Evolutionary conservation across 352 stramenopile species (phyloP), one percentile per base, ranked within the genome.

Genomic region (Phytophthora citrophthora): DNA sequence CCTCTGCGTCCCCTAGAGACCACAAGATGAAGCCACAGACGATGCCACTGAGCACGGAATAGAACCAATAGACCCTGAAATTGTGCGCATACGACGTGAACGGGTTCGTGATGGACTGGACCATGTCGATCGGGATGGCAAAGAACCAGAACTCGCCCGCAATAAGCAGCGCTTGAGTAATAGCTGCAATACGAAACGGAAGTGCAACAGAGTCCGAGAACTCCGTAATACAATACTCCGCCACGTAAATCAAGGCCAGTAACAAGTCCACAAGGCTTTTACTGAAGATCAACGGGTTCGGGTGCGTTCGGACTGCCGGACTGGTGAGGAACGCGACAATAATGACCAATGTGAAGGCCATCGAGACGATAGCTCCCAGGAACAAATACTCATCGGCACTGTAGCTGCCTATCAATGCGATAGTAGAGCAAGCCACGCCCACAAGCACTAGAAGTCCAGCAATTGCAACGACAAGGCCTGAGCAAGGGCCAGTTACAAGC

Each of bases 71-170:
- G 8, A 92, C 60, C 5, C 81, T 72, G 15, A 93, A 81, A 66
- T 96, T 96, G 67, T 92, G 67, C 45, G 83, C 69, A 61, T 95
- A 96, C 32, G 86, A 95, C 44, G 88, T 94, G 66, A 96, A 96
- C 10, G 88, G 88, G 64, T 96, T 96, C 20, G 88, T 94, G 60
- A 96, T 90, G 18, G 85, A 94, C 79, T 96, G 87, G 39, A 94
- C 79, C 70, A 96, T 88, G 61, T 96, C 88, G 46, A 95, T 89
- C 6, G 84, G 85, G 61, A 96, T 96, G 16, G 87, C 87, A 51
- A 93, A 94, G 76, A 94, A 96, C 88, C 88, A 95, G 44, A 94
- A 95, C 50, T 96, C 88, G 3, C 84, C 83, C n/a, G 85, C 86
- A 43, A 96, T 77, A 23, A 95, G 77, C 55, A 95, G 61, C 32